phyloP scores from a whole-genome alignment of 441 rosid genomes.

The Rhodomyrtus psidioides region DNA sequence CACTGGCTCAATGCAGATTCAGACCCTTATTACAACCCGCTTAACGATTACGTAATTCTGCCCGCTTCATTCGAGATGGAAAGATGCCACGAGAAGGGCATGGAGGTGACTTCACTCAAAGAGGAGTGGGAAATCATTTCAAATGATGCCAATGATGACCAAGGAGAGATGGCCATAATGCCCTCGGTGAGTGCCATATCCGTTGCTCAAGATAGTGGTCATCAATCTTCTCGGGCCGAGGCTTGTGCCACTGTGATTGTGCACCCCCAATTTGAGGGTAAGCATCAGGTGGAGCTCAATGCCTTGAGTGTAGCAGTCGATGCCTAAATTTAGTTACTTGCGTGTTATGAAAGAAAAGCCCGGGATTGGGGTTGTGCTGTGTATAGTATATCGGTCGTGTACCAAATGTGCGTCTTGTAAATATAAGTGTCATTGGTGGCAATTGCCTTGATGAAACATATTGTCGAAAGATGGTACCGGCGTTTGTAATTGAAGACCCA shows the following conservation, averaged over 20 bases:
- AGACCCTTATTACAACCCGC: slow-evolving; percentile 82
- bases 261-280: slow-evolving; percentile 50
- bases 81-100: slow-evolving; percentile 48
- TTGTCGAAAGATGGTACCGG: not conserved
- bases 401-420: not conserved
- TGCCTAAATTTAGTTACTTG: slow-evolving; percentile 16
- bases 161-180: slow-evolving; percentile 7
- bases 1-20: slow-evolving; percentile 84
- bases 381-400: not conserved
- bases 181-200: slow-evolving; percentile 43
- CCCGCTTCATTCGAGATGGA: slow-evolving; percentile 67
- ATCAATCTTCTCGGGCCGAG: slow-evolving; percentile 32
- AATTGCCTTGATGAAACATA: not conserved
- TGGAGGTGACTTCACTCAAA: slow-evolving; percentile 66
- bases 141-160: slow-evolving; percentile 13
- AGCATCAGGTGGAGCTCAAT: slow-evolving; percentile 59
- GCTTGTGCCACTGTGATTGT: slow-evolving; percentile 53
- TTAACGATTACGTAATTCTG: slow-evolving; percentile 79
- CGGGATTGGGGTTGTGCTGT: not conserved
- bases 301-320: slow-evolving; percentile 62
- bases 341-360: not conserved
- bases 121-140: slow-evolving; percentile 88
- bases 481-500: not conserved
- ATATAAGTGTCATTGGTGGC: not conserved
- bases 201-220: slow-evolving; percentile 27